These are phyloP conservation scores for Apophysomyces elegans DNA, from an alignment of 371 early-diverging fungal genomes.

Conservation along the genomic window DNA sequence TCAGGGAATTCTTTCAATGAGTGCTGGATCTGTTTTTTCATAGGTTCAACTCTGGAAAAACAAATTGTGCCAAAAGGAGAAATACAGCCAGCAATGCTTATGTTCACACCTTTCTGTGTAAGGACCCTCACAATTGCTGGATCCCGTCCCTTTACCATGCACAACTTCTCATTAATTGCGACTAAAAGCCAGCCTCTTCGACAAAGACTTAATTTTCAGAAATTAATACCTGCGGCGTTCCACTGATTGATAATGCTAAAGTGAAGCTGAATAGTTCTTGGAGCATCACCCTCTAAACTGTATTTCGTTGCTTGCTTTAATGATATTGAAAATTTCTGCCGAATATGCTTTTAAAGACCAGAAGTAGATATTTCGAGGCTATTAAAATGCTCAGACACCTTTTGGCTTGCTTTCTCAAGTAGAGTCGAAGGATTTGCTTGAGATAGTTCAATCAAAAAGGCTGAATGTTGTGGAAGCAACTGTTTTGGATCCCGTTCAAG, in stretches of 20 bases:
- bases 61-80: constrained; percentile 5
- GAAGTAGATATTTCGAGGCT: not conserved
- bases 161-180: not conserved
- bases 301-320: not conserved
- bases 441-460: not conserved
- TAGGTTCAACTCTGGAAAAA: not conserved
- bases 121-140: constrained; percentile 5
- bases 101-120: constrained; percentile 9
- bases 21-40: not conserved
- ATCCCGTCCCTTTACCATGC: constrained; percentile 12
- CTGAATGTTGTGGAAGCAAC: not conserved
- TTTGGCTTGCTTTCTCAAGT: not conserved
- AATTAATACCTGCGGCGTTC: not conserved
- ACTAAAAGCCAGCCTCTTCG: constrained; percentile 1
- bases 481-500: not conserved
- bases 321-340: not conserved
- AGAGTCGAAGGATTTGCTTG: not conserved
- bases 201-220: not conserved
- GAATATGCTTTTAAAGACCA: not conserved
- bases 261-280: not conserved
- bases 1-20: not conserved
- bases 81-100: constrained; percentile 12
- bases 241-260: not conserved
- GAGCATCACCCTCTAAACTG: not conserved
- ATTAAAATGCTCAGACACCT: not conserved